phyloP scores from a whole-genome alignment of 192 early-diverging fungal genomes.

The Gonapodya sp. region DNA sequence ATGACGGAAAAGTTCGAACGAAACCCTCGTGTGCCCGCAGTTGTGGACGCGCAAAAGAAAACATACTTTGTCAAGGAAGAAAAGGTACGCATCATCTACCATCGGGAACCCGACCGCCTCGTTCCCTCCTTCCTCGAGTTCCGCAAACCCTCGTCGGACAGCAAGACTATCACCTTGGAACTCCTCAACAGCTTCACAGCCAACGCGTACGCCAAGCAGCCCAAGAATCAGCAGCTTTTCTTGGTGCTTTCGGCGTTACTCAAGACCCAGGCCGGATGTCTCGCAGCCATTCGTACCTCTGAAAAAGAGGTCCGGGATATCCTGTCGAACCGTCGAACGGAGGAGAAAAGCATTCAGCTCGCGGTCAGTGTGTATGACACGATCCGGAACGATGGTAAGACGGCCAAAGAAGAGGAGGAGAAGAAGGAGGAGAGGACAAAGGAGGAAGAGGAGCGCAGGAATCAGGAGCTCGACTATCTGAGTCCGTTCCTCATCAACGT shows the following conservation, averaged over 20 bases:
- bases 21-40: slow-evolving; percentile 23
- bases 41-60: slow-evolving; percentile 36
- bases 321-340: slow-evolving; percentile 25
- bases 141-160: slow-evolving; percentile 40
- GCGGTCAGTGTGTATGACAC: slow-evolving; percentile 45
- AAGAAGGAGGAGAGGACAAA: slow-evolving; percentile 38
- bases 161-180: slow-evolving; percentile 35
- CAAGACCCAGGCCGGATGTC: slow-evolving; percentile 30
- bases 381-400: slow-evolving; percentile 38
- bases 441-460: slow-evolving; percentile 41
- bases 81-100: slow-evolving; percentile 39
- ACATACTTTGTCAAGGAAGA: slow-evolving; percentile 46
- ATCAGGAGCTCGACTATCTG: slow-evolving; percentile 41
- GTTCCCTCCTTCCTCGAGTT: slow-evolving; percentile 42
- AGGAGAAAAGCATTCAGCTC: slow-evolving; percentile 39
- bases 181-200: slow-evolving; percentile 28
- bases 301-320: slow-evolving; percentile 42
- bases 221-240: slow-evolving; percentile 44
- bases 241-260: slow-evolving; percentile 34
- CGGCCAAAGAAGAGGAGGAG: slow-evolving; percentile 27
- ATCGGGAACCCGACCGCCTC: slow-evolving; percentile 35
- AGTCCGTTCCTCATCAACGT: slow-evolving; percentile 49
- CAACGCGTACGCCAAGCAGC: slow-evolving; percentile 35
- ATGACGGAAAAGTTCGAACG: slow-evolving; percentile 50
- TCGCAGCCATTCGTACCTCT: slow-evolving; percentile 34